phyloP scores from a whole-genome alignment of 192 early-diverging fungal species.

The Funneliformis mosseae region DNA sequence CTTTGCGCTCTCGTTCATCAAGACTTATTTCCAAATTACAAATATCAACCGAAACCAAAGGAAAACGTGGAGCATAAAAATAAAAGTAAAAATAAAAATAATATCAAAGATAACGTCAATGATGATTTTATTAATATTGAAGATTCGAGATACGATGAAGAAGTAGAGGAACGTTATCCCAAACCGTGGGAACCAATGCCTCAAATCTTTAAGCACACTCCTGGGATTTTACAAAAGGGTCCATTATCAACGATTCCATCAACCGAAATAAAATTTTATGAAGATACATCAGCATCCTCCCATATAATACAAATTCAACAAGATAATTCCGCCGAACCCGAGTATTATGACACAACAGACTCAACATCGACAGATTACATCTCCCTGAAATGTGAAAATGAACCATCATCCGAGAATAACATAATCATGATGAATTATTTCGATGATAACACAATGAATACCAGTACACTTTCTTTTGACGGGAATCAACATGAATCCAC shows the following conservation, averaged over 20 bases:
- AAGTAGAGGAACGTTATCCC: not conserved
- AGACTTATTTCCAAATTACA: slow-evolving; percentile 29
- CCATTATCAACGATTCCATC: not conserved
- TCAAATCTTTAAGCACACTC: not conserved
- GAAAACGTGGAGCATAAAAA: not conserved
- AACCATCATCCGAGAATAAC: not conserved
- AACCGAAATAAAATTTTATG: not conserved
- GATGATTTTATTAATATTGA: not conserved
- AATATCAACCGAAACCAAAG: slow-evolving; percentile 10
- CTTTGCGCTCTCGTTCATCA: slow-evolving; percentile 1
- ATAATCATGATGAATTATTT: not conserved
- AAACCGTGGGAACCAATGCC: not conserved
- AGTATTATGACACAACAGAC: not conserved
- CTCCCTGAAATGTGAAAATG: not conserved
- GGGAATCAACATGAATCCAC: not conserved
- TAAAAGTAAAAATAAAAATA: no score
- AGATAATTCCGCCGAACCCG: not conserved
- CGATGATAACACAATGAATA: not conserved
- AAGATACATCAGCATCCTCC: not conserved
- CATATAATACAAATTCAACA: not conserved
- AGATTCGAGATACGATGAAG: no score
- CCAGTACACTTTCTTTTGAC: not conserved
- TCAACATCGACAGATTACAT: not conserved
- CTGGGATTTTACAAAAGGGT: not conserved
- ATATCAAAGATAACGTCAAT: not conserved